Conservation (phyloP, 2,329 filamentous ascomycete species). For the Venturia asperata region DNA sequence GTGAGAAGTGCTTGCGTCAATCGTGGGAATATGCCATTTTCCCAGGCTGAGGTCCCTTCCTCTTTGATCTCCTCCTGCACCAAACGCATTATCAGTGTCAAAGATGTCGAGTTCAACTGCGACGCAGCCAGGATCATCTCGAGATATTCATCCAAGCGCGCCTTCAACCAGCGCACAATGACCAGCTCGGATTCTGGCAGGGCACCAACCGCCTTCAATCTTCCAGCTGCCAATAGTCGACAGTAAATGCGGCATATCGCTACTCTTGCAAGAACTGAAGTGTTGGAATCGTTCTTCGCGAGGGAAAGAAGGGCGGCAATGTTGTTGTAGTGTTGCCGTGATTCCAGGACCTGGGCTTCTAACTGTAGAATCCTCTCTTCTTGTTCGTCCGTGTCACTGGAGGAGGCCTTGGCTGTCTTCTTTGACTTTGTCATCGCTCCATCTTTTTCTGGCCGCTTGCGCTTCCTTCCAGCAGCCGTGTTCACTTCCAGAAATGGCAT, state of each 20-base stretch:
- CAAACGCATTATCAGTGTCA: conserved; percentile 76
- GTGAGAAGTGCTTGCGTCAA: conserved; percentile 58
- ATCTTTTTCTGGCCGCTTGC: conserved; percentile 14
- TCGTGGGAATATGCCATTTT: conserved; percentile 56
- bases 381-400: conserved; percentile 1
- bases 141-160: conserved; percentile 65
- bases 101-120: conserved; percentile 57
- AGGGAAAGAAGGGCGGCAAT: conserved; percentile 65
- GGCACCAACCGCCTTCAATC: conserved; percentile 47
- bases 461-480: conserved; percentile 18
- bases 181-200: conserved; percentile 61
- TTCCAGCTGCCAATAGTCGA: conserved; percentile 67
- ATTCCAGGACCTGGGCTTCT: conserved; percentile 75
- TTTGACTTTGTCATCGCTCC: conserved; percentile 6
- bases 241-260: conserved; percentile 82
- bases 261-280: conserved; percentile 56
- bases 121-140: conserved; percentile 54
- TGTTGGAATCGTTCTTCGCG: conserved; percentile 17
- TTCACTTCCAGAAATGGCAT: conserved; percentile 18
- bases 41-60: conserved; percentile 61
- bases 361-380: conserved; percentile 37
- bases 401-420: neutral
- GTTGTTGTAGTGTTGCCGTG: conserved; percentile 86
- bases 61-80: conserved; percentile 70
- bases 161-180: conserved; percentile 71